Evolutionary conservation across 2,329 filamentous ascomycete genomes (phyloP), one percentile per base, ranked within the genome.

Genomic region (Xylaria sp.): DNA sequence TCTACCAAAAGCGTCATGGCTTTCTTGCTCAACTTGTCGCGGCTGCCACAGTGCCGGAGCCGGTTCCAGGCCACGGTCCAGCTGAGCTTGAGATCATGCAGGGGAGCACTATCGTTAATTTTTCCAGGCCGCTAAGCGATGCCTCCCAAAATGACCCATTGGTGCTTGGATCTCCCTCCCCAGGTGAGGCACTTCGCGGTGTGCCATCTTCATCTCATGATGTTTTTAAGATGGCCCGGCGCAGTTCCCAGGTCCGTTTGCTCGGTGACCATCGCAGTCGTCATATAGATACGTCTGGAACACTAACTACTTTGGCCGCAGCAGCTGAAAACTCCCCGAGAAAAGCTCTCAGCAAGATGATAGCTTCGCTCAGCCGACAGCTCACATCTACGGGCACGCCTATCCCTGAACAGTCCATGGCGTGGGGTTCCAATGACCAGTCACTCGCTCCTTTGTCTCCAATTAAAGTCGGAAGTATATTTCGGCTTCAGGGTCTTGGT

Each of bases 1-100:
- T 95, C 21, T 77, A 77, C 25, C 76, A 78, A 18, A 79, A 83
- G 27, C 70, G 73, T 25, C 78, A 76, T 5, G 84, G 86, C 1
- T 74, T 82, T 0, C 88, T 91, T 74, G 80, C 83, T 0, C 77
- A 80, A 0, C 78, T 87, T 25, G 65, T 81, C 1, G 71, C 79
- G 27, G 67, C 72, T 9, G 55, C 68, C 21, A 61, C 40, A 9
- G 69, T 6, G 62, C 76, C 18, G 64, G 68, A 47, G 64, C 13
- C 59, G 18, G 27, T 10, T 16, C 16, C 27, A 32, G 44, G 18
- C 18, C 37, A 12, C n/a, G 60, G 2, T 63, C 59, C 5, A 9
- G 55, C 62, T n/a, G 63, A n/a, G 6, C 9, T 40, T 9, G 59
- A 40, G 18, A n/a, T 69, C n/a, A 63, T 44, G 16, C 40, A 42